phyloP scores from a whole-genome alignment of 2,329 filamentous ascomycete genomes.

The Rutstroemia sp. region DNA sequence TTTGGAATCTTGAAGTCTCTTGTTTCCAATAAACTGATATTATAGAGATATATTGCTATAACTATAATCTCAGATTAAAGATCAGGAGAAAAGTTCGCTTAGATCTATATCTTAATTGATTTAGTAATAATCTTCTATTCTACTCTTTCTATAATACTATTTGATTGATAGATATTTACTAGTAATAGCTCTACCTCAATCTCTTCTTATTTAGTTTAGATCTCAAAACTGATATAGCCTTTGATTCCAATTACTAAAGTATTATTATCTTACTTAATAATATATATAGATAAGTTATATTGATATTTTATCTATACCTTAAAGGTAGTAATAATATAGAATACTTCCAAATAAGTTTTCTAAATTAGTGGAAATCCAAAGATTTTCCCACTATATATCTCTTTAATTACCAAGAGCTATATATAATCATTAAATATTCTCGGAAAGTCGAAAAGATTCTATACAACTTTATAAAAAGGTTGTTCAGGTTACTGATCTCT shows the following conservation, averaged over 20 bases:
- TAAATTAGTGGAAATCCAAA: no score
- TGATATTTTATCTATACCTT: background rate
- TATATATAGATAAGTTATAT: background rate
- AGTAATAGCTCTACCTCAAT: background rate
- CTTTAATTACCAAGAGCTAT: no score
- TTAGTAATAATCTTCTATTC: background rate
- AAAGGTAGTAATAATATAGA: background rate
- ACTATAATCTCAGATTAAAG: background rate
- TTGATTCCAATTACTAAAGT: background rate
- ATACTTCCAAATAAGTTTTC: background rate
- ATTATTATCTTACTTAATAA: background rate
- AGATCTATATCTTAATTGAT: background rate
- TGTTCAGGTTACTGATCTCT: no score
- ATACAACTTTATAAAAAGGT: no score
- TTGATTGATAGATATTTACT: background rate
- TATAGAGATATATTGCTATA: background rate
- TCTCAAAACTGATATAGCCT: background rate
- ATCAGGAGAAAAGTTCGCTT: background rate
- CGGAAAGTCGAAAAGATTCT: no score
- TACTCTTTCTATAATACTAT: background rate
- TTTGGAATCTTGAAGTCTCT: no score
- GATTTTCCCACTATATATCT: no score
- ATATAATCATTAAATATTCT: no score
- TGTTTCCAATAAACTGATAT: background rate
- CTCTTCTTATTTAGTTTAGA: background rate